Conservation (phyloP, 805 yeast genomes). For the Kuraishia ogatae region DNA sequence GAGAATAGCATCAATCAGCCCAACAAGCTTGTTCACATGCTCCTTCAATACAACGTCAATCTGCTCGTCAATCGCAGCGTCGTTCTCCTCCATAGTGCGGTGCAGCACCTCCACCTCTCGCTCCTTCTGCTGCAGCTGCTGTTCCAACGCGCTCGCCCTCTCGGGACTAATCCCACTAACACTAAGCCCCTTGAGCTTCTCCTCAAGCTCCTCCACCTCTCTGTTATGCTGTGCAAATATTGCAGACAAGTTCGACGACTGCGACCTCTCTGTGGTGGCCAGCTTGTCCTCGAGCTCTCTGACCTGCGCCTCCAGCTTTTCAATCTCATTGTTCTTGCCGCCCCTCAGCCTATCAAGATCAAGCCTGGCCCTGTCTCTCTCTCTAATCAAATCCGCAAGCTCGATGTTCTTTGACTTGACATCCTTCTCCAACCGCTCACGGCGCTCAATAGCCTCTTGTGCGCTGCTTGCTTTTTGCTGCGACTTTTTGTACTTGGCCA, state of each 20-base stretch:
- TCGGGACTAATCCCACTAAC: conserved; percentile 10
- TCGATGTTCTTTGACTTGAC: conserved; percentile 80
- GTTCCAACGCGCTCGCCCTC: conserved; percentile 26
- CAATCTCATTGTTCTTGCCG: conserved; percentile 55
- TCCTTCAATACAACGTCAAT: conserved; percentile 42
- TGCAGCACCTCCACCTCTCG: conserved; percentile 72
- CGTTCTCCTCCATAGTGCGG: conserved; percentile 65
- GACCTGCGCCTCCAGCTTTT: conserved; percentile 53
- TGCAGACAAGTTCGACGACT: conserved; percentile 52
- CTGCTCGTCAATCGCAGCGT: conserved; percentile 47
- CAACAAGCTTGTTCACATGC: conserved; percentile 38
- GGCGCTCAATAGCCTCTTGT: conserved; percentile 79
- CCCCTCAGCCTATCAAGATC: conserved; percentile 69
- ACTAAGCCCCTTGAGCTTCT: conserved; percentile 19
- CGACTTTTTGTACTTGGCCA: conserved; percentile 68
- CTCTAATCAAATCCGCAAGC: conserved; percentile 80
- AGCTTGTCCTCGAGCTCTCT: conserved; percentile 51
- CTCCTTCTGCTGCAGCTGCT: conserved; percentile 54
- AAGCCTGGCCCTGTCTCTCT: conserved; percentile 80
- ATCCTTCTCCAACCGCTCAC: conserved; percentile 76
- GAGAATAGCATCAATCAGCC: conserved; percentile 62
- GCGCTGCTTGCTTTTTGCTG: conserved; percentile 85
- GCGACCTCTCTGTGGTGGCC: conserved; percentile 51
- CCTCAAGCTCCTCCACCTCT: conserved; percentile 47
- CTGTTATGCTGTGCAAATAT: conserved; percentile 53